Percentiles rank a stretch among this genome's conserved stretches.
Conservation (phyloP, 164 flowering plant species). For the Euptelea pleiosperma region DNA sequence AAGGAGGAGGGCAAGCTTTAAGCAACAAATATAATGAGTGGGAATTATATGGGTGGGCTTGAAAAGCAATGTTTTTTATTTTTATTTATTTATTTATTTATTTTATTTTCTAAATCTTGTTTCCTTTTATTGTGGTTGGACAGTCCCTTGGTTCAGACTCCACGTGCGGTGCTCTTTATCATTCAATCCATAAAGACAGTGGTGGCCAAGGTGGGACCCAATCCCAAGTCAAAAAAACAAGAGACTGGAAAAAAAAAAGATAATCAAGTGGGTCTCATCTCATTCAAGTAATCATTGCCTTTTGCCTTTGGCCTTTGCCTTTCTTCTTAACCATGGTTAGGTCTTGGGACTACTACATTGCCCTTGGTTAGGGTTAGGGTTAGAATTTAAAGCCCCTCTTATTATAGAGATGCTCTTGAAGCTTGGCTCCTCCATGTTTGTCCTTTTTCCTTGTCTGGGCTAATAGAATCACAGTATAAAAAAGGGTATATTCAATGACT, state of each 20-base stretch:
- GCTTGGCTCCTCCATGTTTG: background rate
- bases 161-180: constrained; percentile 80
- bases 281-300: constrained; percentile 44
- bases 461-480: constrained; percentile 1
- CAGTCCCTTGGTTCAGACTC: constrained; percentile 70
- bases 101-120: constrained; percentile 3
- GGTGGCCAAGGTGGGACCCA: constrained; percentile 43
- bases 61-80: constrained; percentile 26
- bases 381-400: no score
- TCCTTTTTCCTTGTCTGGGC: background rate
- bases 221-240: constrained; percentile 38
- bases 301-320: constrained; percentile 16
- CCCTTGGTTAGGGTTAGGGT: constrained; percentile 1
- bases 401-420: constrained; percentile 14
- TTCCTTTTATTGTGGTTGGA: constrained; percentile 45
- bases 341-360: background rate
- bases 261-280: constrained; percentile 35
- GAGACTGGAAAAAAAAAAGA: constrained; percentile 23
- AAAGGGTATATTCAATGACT: no score
- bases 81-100: background rate
- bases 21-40: constrained; percentile 70
- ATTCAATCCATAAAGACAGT: constrained; percentile 60
- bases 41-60: constrained; percentile 41
- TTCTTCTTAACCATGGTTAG: constrained; percentile 18
- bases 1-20: constrained; percentile 40